phyloP scores from a whole-genome alignment of 2,329 filamentous ascomycete species.

The Coniosporium uncinatum region DNA sequence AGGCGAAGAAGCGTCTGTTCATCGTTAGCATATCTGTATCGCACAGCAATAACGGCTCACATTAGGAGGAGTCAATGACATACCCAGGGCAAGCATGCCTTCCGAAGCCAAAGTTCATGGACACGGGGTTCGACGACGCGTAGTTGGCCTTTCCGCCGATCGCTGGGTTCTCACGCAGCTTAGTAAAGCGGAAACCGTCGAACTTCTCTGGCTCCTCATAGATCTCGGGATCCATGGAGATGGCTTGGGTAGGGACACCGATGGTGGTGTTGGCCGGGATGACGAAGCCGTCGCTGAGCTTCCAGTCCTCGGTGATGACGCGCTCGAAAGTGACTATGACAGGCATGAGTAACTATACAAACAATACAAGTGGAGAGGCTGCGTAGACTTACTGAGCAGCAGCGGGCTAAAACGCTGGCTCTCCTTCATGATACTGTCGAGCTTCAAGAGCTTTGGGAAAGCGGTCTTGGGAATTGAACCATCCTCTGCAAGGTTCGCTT shows the following conservation, averaged over 20 bases:
- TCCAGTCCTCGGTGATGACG: slow-evolving; percentile 12
- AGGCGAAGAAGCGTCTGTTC: slow-evolving; percentile 9
- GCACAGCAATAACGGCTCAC: slow-evolving; percentile 3
- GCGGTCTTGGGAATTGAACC: slow-evolving; percentile 19
- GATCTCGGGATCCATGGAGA: slow-evolving; percentile 1
- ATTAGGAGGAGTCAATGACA: not conserved
- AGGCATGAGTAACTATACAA: too few species aligned
- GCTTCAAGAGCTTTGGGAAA: slow-evolving; percentile 18
- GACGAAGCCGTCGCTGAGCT: slow-evolving; percentile 17
- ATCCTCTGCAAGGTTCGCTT: slow-evolving; percentile 14
- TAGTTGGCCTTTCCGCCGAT: slow-evolving; percentile 7
- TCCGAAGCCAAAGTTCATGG: slow-evolving; percentile 11
- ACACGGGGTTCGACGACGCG: slow-evolving; percentile 9
- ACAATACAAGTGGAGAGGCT: too few species aligned
- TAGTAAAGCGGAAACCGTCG: slow-evolving; percentile 9
- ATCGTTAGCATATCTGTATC: slow-evolving; percentile 9
- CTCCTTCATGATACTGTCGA: slow-evolving; percentile 26
- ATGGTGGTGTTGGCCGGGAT: slow-evolving; percentile 13
- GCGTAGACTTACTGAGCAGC: slow-evolving; percentile 11
- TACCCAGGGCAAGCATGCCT: slow-evolving; percentile 1
- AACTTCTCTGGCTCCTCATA: slow-evolving; percentile 8
- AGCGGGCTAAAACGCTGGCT: slow-evolving; percentile 17
- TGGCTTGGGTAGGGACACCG: too few species aligned
- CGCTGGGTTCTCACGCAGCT: slow-evolving; percentile 6
- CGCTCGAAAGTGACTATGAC: slow-evolving; percentile 17